Percentiles rank a stretch among this genome's conserved stretches.
Conservation (phyloP, 202 grass and related monocot species). For the Carex sylvatica region DNA sequence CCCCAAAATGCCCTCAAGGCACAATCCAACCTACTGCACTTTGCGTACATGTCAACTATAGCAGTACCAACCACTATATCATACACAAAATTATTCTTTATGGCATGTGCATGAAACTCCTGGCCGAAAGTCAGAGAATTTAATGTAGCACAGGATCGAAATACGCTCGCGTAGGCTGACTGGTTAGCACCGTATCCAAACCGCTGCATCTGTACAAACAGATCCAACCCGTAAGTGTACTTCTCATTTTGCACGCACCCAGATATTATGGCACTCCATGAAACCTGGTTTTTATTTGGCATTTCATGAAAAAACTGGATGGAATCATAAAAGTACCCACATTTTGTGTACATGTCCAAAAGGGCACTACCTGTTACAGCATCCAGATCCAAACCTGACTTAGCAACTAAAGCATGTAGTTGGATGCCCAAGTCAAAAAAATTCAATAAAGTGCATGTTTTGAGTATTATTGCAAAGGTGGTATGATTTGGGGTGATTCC, state of each 20-base stretch:
- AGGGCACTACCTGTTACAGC: constrained; percentile 53
- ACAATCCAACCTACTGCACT: constrained; percentile 55
- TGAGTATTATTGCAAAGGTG: constrained; percentile 56
- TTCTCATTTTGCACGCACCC: constrained; percentile 67
- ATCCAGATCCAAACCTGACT: constrained; percentile 53
- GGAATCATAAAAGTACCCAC: constrained; percentile 49
- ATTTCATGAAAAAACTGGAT: constrained; percentile 56
- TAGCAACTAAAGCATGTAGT: constrained; percentile 42
- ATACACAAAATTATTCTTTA: constrained; percentile 63
- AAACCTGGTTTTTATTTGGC: constrained; percentile 71
- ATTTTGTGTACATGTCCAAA: constrained; percentile 87
- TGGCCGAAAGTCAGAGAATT: constrained; percentile 37
- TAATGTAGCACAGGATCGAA: constrained; percentile 60
- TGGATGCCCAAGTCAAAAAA: constrained; percentile 48
- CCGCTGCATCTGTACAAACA: constrained; percentile 82
- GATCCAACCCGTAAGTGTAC: constrained; percentile 37
- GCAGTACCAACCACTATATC: constrained; percentile 76
- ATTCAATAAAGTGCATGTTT: constrained; percentile 46
- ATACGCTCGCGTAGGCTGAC: constrained; percentile 75
- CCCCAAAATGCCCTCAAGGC: constrained; percentile 60
- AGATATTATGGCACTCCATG: constrained; percentile 60
- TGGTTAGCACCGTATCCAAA: constrained; percentile 54
- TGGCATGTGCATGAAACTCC: constrained; percentile 70
- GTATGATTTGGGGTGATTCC: constrained; percentile 39
- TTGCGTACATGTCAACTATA: constrained; percentile 79